phyloP scores from a whole-genome alignment of 2,329 filamentous ascomycete genomes.

The Phialophora expanda region DNA sequence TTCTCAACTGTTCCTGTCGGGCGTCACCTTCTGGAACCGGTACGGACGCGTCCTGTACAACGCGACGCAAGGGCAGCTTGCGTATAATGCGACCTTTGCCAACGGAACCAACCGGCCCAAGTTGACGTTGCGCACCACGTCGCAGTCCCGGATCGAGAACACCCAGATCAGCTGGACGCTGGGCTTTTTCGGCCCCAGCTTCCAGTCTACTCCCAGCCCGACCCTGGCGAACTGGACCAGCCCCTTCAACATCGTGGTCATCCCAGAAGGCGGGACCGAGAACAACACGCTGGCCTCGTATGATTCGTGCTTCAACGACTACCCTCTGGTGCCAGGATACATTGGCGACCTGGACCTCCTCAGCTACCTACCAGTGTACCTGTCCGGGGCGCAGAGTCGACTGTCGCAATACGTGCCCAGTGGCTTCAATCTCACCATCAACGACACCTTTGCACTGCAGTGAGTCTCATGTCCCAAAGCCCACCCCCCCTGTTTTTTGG shows the following conservation, averaged over 20 bases:
- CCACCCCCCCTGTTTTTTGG: too few species aligned
- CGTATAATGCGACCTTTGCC: conserved; percentile 54
- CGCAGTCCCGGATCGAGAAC: conserved; percentile 61
- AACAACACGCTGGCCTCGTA: conserved; percentile 62
- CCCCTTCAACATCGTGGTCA: conserved; percentile 53
- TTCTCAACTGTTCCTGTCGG: conserved; percentile 56
- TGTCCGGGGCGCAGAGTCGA: conserved; percentile 52
- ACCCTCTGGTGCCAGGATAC: conserved; percentile 45
- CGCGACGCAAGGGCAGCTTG: conserved; percentile 53
- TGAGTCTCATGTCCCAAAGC: not conserved
- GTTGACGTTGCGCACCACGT: conserved; percentile 60
- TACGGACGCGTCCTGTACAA: conserved; percentile 62
- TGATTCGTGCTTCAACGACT: conserved; percentile 52
- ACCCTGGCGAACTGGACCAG: conserved; percentile 51
- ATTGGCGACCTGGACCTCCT: conserved; percentile 49
- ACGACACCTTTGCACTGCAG: conserved; percentile 59
- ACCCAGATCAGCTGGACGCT: conserved; percentile 60
- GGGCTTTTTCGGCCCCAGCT: conserved; percentile 59
- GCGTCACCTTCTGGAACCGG: conserved; percentile 59
- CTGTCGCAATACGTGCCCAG: conserved; percentile 55
- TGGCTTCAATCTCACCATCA: conserved; percentile 56
- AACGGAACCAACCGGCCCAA: conserved; percentile 57
- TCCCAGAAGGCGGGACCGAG: conserved; percentile 56
- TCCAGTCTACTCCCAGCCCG: conserved; percentile 44
- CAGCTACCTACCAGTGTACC: conserved; percentile 54